Base-by-base conservation (phyloP, 2,329 filamentous ascomycete species). In the Phialocephala subalpina region DNA sequence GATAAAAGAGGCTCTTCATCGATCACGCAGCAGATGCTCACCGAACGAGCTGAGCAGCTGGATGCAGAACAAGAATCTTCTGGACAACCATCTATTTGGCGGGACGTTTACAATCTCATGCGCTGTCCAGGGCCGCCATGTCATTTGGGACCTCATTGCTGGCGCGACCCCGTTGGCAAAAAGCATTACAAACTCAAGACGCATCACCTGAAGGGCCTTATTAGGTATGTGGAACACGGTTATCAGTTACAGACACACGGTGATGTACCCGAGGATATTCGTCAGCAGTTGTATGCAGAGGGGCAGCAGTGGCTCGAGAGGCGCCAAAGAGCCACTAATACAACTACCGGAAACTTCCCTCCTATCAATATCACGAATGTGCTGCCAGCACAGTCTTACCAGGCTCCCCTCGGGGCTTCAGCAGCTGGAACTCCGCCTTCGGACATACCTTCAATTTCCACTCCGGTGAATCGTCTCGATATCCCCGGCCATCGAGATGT, bases 111-210 rank as follows among this genome's bases (percentile, higher is more conserved):
- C 64, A 67, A 49, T 40, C 40, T 73, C 14, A 75, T 80, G 64
- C 74, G 70, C 33, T 80, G 73, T 60, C 72, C 73, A 58, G 70
- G 74, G 12, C 40, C 7, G 9, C 65, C 68, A 62, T 79, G 72
- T 63, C 55, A 73, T 47, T 67, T 70, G 52, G 72, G 73, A 29
- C 73, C 73, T 42, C 70, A 78, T 64, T 79, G 74, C 70, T 80
- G 73, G 77, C 66, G 70, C 42, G 74, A 79, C 64, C 74, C 74
- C 20, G n/a, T 69, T 35, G 63, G 71, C 65, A 69, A 78, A 73
- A 74, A 78, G 71, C 74, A 80, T 66, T 74, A 78, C 59, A 74
- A 68, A 62, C 72, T 79, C 0, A 72, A 60, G 36, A 73, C 69
- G 22, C 70, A 73, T 57, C 72, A 78, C 63, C 66, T 78, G 9